Percentiles rank a stretch among this genome's conserved stretches.
Evolutionary conservation across 495 filamentous ascomycete species (phyloP).

Genomic region (Annulohypoxylon moriforme): DNA sequence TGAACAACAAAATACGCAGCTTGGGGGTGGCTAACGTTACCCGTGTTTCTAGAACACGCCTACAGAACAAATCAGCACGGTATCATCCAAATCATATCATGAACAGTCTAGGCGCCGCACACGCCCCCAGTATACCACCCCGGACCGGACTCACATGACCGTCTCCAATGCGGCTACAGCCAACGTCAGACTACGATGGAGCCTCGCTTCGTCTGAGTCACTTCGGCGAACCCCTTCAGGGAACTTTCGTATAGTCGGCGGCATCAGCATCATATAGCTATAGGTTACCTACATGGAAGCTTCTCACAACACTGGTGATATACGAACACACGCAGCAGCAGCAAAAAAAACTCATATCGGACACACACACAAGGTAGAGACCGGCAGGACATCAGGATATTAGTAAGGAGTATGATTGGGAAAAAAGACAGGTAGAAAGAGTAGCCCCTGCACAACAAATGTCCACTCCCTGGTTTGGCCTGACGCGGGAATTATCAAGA

Average conservation of each 20-base stretch:
- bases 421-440: constrained; percentile 51
- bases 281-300: background rate
- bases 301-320: background rate
- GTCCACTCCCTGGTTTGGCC: constrained; percentile 49
- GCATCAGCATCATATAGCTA: background rate
- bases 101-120: background rate
- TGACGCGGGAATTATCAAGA: constrained; percentile 49
- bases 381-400: constrained; percentile 49
- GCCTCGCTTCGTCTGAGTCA: background rate
- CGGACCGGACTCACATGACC: constrained; percentile 11
- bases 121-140: background rate
- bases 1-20: background rate
- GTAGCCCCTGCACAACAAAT: constrained; percentile 49
- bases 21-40: background rate
- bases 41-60: background rate
- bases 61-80: background rate
- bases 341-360: constrained; percentile 6
- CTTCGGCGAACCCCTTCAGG: background rate
- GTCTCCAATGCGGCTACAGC: background rate
- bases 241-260: background rate
- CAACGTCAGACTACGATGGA: constrained; percentile 10
- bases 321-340: constrained; percentile 11
- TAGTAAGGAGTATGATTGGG: constrained; percentile 52
- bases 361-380: constrained; percentile 14
- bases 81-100: background rate